Base-by-base conservation (phyloP, 1,284 basidiomycete genomes). In the Albatrellus sp. region DNA sequence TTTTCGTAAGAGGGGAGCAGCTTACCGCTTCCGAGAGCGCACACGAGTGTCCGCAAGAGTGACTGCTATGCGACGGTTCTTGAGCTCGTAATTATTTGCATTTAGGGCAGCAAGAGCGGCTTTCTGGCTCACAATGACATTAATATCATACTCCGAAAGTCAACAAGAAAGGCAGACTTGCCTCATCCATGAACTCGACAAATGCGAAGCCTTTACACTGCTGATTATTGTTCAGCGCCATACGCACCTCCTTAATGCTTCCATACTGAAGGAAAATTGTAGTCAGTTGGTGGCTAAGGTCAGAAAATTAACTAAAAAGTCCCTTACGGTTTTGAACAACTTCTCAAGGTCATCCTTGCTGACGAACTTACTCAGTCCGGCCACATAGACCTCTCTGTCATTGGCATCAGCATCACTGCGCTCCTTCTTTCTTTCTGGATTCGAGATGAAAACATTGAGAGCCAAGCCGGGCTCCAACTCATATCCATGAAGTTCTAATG, bases 171-270 rank as follows among this genome's bases (percentile, higher is more conserved):
- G 6, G 2, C 6, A 24, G 8, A 55, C 72, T 44, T 51, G 89
- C 90, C 67, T 85, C 80, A 29, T 77, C 70, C 49, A 85, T 79
- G 59, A 90, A 98, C 57, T 98, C 92, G 16, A 98, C 72, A 55
- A 98, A 98, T 0, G 90, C 94, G 58, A 91, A 90, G 1, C 96
- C 94, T 60, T 82, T 90, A 34, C 73, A 72, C 33, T 75, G 68
- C 0, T 83, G 82, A 40, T 80, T 73, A 7, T 79, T 73, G 52
- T 91, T 85, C 45, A 75, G 65, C 0, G 79, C 77, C 55, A 98
- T 69, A 44, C 92, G 75, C 29, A 97, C 72, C 10, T 85, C 83
- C 54, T 84, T 88, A 45, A 98, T 65, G 0, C 66, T 57, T 1
- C 92, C 92, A 57, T 86, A 92, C 85, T 92, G 55, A 2, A 44